Evolutionary conservation across 129 eudicot genomes (phyloP), one percentile per base, ranked within the genome.

Genomic region (Saussurea involucrata): DNA sequence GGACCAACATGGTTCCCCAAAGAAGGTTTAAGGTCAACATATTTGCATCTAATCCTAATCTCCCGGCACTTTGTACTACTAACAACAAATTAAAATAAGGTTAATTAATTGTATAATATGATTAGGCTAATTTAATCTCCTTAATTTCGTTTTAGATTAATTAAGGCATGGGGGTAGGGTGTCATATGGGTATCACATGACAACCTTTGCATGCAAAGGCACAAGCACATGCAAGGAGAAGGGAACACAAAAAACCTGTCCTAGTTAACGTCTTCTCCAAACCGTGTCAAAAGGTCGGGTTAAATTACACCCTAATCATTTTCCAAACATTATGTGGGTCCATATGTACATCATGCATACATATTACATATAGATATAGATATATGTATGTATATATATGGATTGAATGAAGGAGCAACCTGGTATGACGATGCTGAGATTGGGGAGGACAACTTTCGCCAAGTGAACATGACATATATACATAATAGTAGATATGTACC

Each of bases 391-490:
- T 58, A 32, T 57, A 57, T 69, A 27, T 69, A 42, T 63, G 40
- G 70, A 22, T 6, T 15, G 29, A 44, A 63, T 76, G 72, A 68
- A 77, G 75, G 61, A 72, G 73, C 83, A 79, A 79, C 68, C 68
- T 72, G 78, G 68, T 72, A 79, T 79, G 83, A 79, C 72, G 6
- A 79, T 79, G 83, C 73, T 63, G 70, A 64, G 76, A 71, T 71
- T 71, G 77, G 58, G 24, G 72, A 40, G 49, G 83, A 79, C 78
- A 79, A 49, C 44, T 72, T 77, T 72, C 73, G 83, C 78, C 78
- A 44, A 5, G 55, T 49, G 68, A 79, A 71, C 78, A 71, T 72
- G 78, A 72, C 83, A 69, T 36, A 79, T 66, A 42, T 17, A 5
- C 6, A 53, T 0, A 53, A 53, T 5, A 53, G 1, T 34, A 9